Base-by-base conservation (phyloP, 495 filamentous ascomycete genomes). In the Penicillium salamii region DNA sequence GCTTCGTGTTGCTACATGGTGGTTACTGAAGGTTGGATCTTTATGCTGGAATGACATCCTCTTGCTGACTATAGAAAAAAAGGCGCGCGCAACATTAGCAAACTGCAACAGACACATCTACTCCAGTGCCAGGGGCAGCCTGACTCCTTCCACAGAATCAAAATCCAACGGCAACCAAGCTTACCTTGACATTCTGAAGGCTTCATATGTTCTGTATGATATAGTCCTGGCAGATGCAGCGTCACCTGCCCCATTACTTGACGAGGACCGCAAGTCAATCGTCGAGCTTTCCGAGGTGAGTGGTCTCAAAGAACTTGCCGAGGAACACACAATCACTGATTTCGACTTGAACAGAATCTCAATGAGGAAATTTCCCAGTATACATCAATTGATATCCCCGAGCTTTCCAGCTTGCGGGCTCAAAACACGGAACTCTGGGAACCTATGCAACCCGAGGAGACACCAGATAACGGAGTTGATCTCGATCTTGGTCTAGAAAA, bases 1-100 rank as follows among this genome's bases (percentile, higher is more conserved):
- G 72, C 53, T 76, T 26, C 58, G 66, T 21, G 46, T 71, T 15
- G 71, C 70, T 9, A 71, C 66, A 37, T 76, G 71, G 71, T 76
- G 72, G 72, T 46, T 76, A 38, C 49, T 76, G n/a, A 74, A 74
- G 61, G 71, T 69, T 50, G 20, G 34, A 5, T 40, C 37, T 3
- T 32, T 11, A 12, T 18, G 1, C 7, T 26, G 7, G 28, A 19
- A 43, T 45, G 19, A 29, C n/a, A 29, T 21, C 17, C 17, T 26
- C n/a, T 9, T 24, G 21, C 42, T 45, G 12, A 45, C 8, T 1
- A 17, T 17, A 8, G 11, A 23, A 9, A n/a, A 7, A 15, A 50
- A 66, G 59, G 66, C 63, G 7, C 54, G 57, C n/a, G 50, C 48
- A 26, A 51, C 54, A 26, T 46, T 63, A 11, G 54, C 58, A n/a